Evolutionary conservation across 23 red algal genomes (phyloP).

Genomic region (Gracilaria caudata): DNA sequence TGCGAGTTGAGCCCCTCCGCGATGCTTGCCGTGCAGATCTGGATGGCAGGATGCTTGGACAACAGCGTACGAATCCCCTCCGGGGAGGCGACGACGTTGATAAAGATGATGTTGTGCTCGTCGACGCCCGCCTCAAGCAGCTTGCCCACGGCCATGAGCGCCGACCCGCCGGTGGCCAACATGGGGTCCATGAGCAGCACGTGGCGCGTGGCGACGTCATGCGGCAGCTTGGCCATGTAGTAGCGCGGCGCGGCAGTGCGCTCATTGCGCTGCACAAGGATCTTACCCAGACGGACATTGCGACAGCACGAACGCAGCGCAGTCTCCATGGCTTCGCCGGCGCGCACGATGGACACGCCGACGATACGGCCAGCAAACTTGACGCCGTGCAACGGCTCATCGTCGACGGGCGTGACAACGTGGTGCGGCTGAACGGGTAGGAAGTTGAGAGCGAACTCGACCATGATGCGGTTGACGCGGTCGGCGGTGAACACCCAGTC

Average conservation of each 20-base stretch:
- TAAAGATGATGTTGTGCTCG: slow-evolving; percentile 80
- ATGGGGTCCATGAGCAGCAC: slow-evolving; percentile 97
- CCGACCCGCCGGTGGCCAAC: slow-evolving; percentile 90
- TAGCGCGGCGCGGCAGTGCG: slow-evolving; percentile 61
- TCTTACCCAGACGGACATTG: slow-evolving; percentile 91
- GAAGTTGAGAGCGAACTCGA: slow-evolving; percentile 93
- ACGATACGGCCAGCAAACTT: slow-evolving; percentile 87
- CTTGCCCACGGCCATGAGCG: slow-evolving; percentile 65
- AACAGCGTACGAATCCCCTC: slow-evolving; percentile 75
- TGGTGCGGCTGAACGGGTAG: slow-evolving; percentile 67
- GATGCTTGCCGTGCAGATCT: slow-evolving; percentile 78
- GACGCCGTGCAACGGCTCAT: slow-evolving; percentile 60
- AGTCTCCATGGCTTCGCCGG: slow-evolving; percentile 96
- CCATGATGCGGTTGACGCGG: slow-evolving; percentile 62
- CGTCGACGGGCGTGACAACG: slow-evolving; percentile 85
- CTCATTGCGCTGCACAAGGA: slow-evolving; percentile 93
- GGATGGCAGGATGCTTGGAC: slow-evolving; percentile 63
- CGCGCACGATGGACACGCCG: slow-evolving; percentile 94
- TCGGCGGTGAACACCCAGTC: slow-evolving; percentile 98
- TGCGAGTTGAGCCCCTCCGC: slow-evolving; percentile 77
- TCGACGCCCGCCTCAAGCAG: slow-evolving; percentile 81
- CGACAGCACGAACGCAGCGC: slow-evolving; percentile 85
- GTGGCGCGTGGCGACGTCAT: slow-evolving; percentile 75
- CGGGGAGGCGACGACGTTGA: slow-evolving; percentile 80
- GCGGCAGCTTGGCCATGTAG: slow-evolving; percentile 83